A percentile compares a stretch with the other conserved stretches of the same genome.
These are phyloP conservation scores for Biscogniauxia mediterranea DNA, from an alignment of 2,329 filamentous ascomycete genomes.

Conservation along the genomic window DNA sequence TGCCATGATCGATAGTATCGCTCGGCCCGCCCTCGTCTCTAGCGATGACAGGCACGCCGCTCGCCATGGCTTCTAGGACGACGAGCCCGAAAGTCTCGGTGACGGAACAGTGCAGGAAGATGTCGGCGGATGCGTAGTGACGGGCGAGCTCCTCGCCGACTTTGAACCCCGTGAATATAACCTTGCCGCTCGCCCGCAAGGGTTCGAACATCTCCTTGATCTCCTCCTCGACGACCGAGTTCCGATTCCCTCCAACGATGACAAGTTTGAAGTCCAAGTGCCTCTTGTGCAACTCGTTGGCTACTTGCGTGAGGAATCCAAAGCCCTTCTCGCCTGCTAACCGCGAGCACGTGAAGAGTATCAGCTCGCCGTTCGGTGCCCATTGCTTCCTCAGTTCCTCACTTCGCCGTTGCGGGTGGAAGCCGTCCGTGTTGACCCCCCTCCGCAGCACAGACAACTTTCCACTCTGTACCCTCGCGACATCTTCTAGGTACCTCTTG, in stretches of 20 bases:
- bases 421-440: slow-evolving; percentile 63
- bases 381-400: slow-evolving; percentile 51
- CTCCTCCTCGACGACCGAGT: slow-evolving; percentile 59
- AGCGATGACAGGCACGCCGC: slow-evolving; percentile 66
- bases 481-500: slow-evolving; percentile 54
- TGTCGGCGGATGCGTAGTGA: slow-evolving; percentile 65
- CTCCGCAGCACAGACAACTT: slow-evolving; percentile 62
- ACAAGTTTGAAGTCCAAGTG: slow-evolving; percentile 62
- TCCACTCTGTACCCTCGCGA: slow-evolving; percentile 49
- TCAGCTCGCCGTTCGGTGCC: slow-evolving; percentile 60
- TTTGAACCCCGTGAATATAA: slow-evolving; percentile 66
- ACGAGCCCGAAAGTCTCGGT: slow-evolving; percentile 72
- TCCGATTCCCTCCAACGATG: slow-evolving; percentile 67
- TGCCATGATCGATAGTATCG: slow-evolving; percentile 60
- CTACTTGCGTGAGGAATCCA: slow-evolving; percentile 60
- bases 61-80: slow-evolving; percentile 69
- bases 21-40: slow-evolving; percentile 68
- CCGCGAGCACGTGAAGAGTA: slow-evolving; percentile 65
- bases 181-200: slow-evolving; percentile 47
- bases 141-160: slow-evolving; percentile 58
- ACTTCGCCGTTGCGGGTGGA: slow-evolving; percentile 54
- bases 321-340: slow-evolving; percentile 71
- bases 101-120: slow-evolving; percentile 71
- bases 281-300: slow-evolving; percentile 51
- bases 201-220: slow-evolving; percentile 58